phyloP scores from a whole-genome alignment of 345 rosid species.

The Eucalyptus sideroxylon region DNA sequence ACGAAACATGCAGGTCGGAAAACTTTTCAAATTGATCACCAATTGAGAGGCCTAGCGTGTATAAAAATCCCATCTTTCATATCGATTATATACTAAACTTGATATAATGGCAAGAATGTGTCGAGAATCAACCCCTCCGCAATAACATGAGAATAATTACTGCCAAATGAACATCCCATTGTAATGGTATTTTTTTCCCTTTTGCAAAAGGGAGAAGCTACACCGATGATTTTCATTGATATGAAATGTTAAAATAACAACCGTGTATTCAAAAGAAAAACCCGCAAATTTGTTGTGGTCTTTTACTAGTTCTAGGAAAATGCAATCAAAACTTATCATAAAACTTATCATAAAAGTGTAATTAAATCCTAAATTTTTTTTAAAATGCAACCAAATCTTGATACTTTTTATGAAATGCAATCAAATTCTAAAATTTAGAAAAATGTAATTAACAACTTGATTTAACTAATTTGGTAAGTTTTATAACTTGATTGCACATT shows the following conservation, averaged over 20 bases:
- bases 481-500: too few species aligned
- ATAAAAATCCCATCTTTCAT: background rate
- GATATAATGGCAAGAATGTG: background rate
- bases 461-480: too few species aligned
- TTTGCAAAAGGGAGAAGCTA: background rate
- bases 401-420: too few species aligned
- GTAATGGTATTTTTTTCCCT: background rate
- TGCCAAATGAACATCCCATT: background rate
- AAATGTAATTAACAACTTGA: too few species aligned
- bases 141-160: background rate
- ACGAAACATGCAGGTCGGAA: background rate
- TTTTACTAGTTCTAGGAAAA: background rate
- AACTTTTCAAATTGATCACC: background rate
- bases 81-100: background rate
- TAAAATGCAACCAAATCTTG: too few species aligned
- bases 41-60: background rate
- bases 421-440: too few species aligned
- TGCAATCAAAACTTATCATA: too few species aligned
- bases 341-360: too few species aligned
- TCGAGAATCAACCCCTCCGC: background rate
- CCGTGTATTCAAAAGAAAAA: background rate
- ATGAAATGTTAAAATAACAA: background rate
- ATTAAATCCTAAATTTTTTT: too few species aligned
- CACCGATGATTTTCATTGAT: background rate
- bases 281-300: background rate